These are phyloP conservation scores for Solanum arcanum DNA, from an alignment of 257 asterid genomes.

Conservation along the genomic window DNA sequence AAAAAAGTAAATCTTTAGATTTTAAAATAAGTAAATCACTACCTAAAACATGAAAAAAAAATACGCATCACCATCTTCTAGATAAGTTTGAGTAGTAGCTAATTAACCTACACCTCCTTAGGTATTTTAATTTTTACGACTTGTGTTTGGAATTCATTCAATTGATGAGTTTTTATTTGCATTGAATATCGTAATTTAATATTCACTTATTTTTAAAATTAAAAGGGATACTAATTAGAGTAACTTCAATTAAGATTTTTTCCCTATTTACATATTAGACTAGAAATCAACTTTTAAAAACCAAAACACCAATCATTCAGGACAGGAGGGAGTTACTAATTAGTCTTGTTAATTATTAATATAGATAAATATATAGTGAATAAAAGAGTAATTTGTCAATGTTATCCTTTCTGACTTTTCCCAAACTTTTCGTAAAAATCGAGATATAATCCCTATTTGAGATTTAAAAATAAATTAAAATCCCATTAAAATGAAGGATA, in stretches of 20 bases:
- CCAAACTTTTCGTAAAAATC: too few species aligned
- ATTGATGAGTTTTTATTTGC: neutral
- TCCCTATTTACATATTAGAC: neutral
- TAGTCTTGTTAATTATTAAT: neutral
- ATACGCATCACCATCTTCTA: too few species aligned
- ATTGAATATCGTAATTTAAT: neutral
- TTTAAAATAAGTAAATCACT: neutral
- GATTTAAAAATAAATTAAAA: neutral
- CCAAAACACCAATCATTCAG: neutral
- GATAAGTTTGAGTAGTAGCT: too few species aligned
- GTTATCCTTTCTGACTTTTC: too few species aligned
- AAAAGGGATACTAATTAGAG: neutral
- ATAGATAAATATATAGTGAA: too few species aligned
- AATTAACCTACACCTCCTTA: too few species aligned
- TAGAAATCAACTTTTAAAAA: neutral
- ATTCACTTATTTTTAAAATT: neutral
- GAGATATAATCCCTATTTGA: too few species aligned
- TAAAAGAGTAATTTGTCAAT: neutral
- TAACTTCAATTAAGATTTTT: neutral
- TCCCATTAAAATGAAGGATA: too few species aligned
- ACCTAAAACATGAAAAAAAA: neutral
- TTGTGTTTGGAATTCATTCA: neutral
- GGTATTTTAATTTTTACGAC: too few species aligned
- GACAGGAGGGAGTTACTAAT: neutral
- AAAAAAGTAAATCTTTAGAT: neutral